phyloP scores from a whole-genome alignment of 495 filamentous ascomycete genomes.

The Chaetomidium leptoderma region DNA sequence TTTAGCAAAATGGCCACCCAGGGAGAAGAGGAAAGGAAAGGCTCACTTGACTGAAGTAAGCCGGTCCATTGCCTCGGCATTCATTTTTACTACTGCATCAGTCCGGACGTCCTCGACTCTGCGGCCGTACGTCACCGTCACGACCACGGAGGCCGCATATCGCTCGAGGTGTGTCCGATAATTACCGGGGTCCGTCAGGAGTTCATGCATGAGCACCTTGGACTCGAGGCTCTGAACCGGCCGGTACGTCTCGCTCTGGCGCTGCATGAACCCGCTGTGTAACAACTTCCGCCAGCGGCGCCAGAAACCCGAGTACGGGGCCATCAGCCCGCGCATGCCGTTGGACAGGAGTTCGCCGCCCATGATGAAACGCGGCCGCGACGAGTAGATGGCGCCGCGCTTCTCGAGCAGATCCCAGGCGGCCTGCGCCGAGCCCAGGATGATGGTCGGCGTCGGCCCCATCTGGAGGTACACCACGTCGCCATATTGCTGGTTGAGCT shows the following conservation, averaged over 20 bases:
- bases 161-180: conserved; percentile 45
- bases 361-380: conserved; percentile 46
- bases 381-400: conserved; percentile 49
- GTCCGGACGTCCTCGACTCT: conserved; percentile 52
- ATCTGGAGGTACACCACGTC: conserved; percentile 61
- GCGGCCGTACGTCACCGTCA: conserved; percentile 56
- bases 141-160: conserved; percentile 56
- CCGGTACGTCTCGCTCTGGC: conserved; percentile 51
- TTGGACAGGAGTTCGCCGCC: conserved; percentile 50
- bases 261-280: conserved; percentile 53
- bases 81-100: conserved; percentile 48
- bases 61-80: conserved; percentile 54
- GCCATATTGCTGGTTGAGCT: conserved; percentile 51
- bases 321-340: conserved; percentile 48
- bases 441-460: conserved; percentile 58
- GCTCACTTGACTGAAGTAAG: conserved; percentile 51
- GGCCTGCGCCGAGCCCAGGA: conserved; percentile 58
- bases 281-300: conserved; percentile 53
- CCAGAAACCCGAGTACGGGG: conserved; percentile 50
- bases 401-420: conserved; percentile 53
- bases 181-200: conserved; percentile 33
- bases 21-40: background rate
- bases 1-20: background rate
- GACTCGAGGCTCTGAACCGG: conserved; percentile 53
- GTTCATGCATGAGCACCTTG: conserved; percentile 45